Evolutionary conservation across 176 grass and related monocot species (phyloP).

Genomic region (Oryza glaberrima): DNA sequence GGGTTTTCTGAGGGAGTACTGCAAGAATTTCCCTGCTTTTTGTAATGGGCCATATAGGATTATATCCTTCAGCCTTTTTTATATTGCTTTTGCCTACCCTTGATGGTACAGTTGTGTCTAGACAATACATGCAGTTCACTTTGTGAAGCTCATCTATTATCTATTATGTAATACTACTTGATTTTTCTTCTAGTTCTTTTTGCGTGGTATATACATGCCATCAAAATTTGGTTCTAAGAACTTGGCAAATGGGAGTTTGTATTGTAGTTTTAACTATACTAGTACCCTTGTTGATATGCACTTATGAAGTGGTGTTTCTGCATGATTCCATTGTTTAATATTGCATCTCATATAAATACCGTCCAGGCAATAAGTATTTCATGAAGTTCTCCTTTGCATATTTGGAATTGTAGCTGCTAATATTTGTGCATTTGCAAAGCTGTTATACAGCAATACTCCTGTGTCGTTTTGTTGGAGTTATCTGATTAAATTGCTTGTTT

Average conservation of each 20-base stretch:
- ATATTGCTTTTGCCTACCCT: background rate
- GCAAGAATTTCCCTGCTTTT: background rate
- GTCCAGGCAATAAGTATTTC: background rate
- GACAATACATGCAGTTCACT: background rate
- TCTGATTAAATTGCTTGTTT: slow-evolving; percentile 9
- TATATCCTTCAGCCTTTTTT: background rate
- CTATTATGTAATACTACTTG: no score
- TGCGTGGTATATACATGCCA: background rate
- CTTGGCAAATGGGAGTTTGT: background rate
- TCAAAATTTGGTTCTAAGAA: background rate
- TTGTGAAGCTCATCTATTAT: background rate
- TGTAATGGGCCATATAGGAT: background rate
- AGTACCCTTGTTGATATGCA: background rate
- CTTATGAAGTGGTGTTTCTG: background rate
- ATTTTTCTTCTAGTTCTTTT: background rate
- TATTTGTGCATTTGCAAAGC: background rate
- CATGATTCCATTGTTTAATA: background rate
- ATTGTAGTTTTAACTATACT: background rate
- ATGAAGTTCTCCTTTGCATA: background rate
- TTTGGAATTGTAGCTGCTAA: background rate
- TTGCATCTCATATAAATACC: background rate
- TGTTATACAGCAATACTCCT: background rate
- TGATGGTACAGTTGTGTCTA: background rate
- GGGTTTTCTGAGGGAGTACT: background rate
- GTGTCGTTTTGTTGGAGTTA: background rate